Evolutionary conservation across 75 land plant species (phyloP).

Genomic region (Pinus albicaulis): DNA sequence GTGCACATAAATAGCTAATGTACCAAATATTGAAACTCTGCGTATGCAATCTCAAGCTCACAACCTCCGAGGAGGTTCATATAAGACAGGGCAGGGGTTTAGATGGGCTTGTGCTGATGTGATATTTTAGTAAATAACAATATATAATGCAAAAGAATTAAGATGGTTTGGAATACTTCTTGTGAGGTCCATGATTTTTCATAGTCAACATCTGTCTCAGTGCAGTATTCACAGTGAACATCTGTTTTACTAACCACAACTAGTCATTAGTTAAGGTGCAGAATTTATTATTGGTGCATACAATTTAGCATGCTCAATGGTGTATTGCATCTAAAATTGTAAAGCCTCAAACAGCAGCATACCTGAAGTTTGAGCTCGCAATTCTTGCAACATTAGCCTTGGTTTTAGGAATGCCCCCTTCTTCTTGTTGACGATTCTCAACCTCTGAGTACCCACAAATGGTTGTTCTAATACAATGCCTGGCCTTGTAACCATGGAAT

Average conservation of each 20-base stretch:
- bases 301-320: background rate
- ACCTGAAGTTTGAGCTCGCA: background rate
- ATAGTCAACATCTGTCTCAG: background rate
- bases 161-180: background rate
- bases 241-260: background rate
- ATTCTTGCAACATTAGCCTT: background rate
- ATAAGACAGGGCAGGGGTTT: too few relatives aligned
- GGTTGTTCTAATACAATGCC: background rate
- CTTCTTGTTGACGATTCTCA: background rate
- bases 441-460: background rate
- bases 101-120: too few relatives aligned
- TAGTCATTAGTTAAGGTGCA: too few relatives aligned
- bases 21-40: too few relatives aligned
- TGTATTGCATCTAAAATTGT: background rate
- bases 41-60: too few relatives aligned
- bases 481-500: background rate
- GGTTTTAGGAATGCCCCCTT: background rate
- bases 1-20: too few relatives aligned
- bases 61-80: too few relatives aligned
- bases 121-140: too few relatives aligned
- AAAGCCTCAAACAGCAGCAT: background rate
- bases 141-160: too few relatives aligned
- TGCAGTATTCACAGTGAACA: background rate
- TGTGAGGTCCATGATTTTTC: background rate
- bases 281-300: background rate